Evolutionary conservation across 768 basidiomycete genomes (phyloP), one percentile per base, ranked within the genome.

Genomic region (Paxillus rubicundulus): DNA sequence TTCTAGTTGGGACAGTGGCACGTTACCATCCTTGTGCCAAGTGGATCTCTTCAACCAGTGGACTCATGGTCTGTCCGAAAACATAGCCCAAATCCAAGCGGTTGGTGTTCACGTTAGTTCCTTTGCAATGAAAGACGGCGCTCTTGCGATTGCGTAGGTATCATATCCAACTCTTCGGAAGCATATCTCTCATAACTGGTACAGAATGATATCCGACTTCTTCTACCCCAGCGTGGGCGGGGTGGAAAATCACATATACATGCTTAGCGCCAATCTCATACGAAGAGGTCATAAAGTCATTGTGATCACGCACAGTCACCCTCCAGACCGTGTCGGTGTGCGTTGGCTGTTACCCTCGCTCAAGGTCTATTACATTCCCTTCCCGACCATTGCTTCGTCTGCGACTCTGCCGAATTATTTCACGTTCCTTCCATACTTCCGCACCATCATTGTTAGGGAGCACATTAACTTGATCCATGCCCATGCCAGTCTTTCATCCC

Each of bases 341-440:
- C 89, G 94, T 13, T 95, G 94, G 87, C 76, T 99, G 0, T 70
- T 89, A 0, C 90, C 91, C 9, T 79, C 81, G 10, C 75, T 99
- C 55, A 98, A 98, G 71, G 89, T 97, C 27, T 99, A 98, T 72
- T 84, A 98, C 70, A 80, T 98, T 43, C 97, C 97, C 0, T 87
- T 94, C 60, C 78, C 82, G 37, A 86, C 95, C 4, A 90, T 97
- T 52, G 87, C 87, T 1, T 92, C 93, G 9, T 89, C 89, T 5
- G 97, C 95, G 6, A 98, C 97, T 0, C 74, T 99, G 9, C 97
- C 97, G 6, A 88, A 98, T 61, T 98, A 93, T 72, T 82, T 99
- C 64, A 86, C 90, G 3, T 92, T 91, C 51, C 74, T 98, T 4
- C 97, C 97, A 0, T 95, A 96, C 69, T 77, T 98, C 27, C 84